These are phyloP conservation scores for Penicillium freii DNA, from an alignment of 2,329 filamentous ascomycete species.

Conservation along the genomic window DNA sequence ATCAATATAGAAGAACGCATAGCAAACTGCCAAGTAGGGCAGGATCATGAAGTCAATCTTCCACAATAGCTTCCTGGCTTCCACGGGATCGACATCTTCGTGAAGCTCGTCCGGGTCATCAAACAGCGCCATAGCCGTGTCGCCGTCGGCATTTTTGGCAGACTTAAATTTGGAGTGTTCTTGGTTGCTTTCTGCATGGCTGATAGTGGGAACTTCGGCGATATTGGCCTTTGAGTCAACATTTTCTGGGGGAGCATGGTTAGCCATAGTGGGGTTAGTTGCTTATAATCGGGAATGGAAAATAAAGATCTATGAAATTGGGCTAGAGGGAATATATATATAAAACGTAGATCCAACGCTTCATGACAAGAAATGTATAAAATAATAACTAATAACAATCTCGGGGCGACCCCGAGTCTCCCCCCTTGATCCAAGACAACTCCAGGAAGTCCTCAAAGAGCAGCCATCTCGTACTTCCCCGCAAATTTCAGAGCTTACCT, in stretches of 20 bases:
- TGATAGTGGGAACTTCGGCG: slow-evolving; percentile 24
- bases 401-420: background rate
- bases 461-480: background rate
- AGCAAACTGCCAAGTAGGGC: slow-evolving; percentile 56
- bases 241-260: slow-evolving; percentile 5
- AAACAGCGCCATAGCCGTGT: slow-evolving; percentile 54
- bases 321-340: background rate
- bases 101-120: slow-evolving; percentile 48
- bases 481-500: slow-evolving; percentile 7
- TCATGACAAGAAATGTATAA: background rate
- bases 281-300: background rate
- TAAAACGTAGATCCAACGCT: background rate
- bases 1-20: slow-evolving; percentile 54
- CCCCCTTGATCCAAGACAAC: background rate
- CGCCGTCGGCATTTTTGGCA: slow-evolving; percentile 40
- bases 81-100: slow-evolving; percentile 46
- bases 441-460: background rate
- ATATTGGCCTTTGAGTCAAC: slow-evolving; percentile 24
- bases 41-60: slow-evolving; percentile 61
- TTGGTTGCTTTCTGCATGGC: slow-evolving; percentile 31
- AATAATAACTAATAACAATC: background rate
- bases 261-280: slow-evolving; percentile 12
- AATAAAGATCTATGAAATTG: background rate
- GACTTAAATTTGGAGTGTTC: slow-evolving; percentile 29
- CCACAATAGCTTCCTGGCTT: slow-evolving; percentile 50